Base-by-base conservation (phyloP, 345 rosid species). In the Salix koriyanagi region DNA sequence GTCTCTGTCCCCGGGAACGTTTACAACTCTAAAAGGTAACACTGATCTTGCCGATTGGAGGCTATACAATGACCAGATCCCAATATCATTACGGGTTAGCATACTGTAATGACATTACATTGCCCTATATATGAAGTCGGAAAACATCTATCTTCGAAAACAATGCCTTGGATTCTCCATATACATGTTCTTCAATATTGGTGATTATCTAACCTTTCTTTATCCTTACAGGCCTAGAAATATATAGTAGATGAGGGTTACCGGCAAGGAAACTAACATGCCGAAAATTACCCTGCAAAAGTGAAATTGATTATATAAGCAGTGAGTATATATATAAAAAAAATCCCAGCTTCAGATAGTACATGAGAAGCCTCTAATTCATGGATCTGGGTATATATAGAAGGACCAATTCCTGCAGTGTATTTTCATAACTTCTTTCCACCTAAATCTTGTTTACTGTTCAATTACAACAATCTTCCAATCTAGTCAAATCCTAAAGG, bases 251-350 rank as follows among this genome's bases (percentile, higher is more conserved):
- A 92, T 85, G 48, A 90, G 85, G 5, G 94, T 92, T 52, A 90
- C 91, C 4, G 92, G 97, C 71, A 92, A 83, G 16, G 97, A 89
- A 61, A 90, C 94, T 73, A 92, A 62, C 97, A 92, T 92, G n/a
- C 97, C 97, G 70, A 92, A 92, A 61, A 90, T 92, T 7, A 92
- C 97, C 91, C 97, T 92, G 94, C 78, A 75, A 78, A 58, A 76
- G 1, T 4, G 28, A 77, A 46, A 71, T 9, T 36, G 66, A 67
- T 4, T 6, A 18, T 25, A 3, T 6, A 65, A 36, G 15, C 48
- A 32, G 37, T 8, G 23, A 14, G 7, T 16, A 6, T 28, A 30
- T 3, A 32, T n/a, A n/a, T n/a, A 3, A 32, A 32, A 32, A 21
- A 32, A 65, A 19, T 68, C 44, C 34, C 44, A 19, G 70, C 34